Percentiles rank a stretch among this genome's conserved stretches.
These are phyloP conservation scores for Dendrobium huoshanense DNA, from an alignment of 106 monocot genomes.

Conservation along the genomic window DNA sequence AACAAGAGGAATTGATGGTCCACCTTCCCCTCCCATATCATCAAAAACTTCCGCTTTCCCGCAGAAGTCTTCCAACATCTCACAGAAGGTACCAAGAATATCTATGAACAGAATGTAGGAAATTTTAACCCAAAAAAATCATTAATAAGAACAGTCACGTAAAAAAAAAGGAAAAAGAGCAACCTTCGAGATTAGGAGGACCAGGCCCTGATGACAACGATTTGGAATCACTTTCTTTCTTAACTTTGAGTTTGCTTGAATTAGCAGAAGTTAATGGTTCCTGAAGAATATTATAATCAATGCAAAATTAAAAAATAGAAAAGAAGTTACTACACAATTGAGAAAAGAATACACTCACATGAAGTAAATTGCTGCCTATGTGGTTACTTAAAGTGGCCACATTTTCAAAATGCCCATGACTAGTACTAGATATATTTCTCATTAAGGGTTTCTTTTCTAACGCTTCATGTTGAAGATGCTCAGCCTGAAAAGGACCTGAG, in stretches of 20 bases:
- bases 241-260: slow-evolving; percentile 64
- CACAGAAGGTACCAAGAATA: slow-evolving; percentile 50
- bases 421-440: slow-evolving; percentile 21
- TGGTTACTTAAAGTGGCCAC: slow-evolving; percentile 17
- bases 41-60: slow-evolving; percentile 65
- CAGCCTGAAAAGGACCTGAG: slow-evolving; percentile 65
- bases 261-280: slow-evolving; percentile 22
- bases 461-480: slow-evolving; percentile 25
- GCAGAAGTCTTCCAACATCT: slow-evolving; percentile 79
- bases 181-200: slow-evolving; percentile 65
- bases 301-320: not conserved
- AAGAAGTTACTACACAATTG: slow-evolving; percentile 1
- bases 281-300: slow-evolving; percentile 28
- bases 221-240: slow-evolving; percentile 50
- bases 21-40: slow-evolving; percentile 45
- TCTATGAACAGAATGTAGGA: slow-evolving; percentile 22
- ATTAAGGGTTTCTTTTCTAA: slow-evolving; percentile 49
- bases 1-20: slow-evolving; percentile 41
- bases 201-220: slow-evolving; percentile 35
- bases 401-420: slow-evolving; percentile 20
- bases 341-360: slow-evolving; percentile 34
- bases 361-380: slow-evolving; percentile 26
- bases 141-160: not conserved
- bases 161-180: slow-evolving; percentile 3
- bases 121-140: not conserved